Evolutionary conservation across 2,329 filamentous ascomycete genomes (phyloP), one percentile per base, ranked within the genome.

Genomic region (Macroventuria anomochaeta): DNA sequence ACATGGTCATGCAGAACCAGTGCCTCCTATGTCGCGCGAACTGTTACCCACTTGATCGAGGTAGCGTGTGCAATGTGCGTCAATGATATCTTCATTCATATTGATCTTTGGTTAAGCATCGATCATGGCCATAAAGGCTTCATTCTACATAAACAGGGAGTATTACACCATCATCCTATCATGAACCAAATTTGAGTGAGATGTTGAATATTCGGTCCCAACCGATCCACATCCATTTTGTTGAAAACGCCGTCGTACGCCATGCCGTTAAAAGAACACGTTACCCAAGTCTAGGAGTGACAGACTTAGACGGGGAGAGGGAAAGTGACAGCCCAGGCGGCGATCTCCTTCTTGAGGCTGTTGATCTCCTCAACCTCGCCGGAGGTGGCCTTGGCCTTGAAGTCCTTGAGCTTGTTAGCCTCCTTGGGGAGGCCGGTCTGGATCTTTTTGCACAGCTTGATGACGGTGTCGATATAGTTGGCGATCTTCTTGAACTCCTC

Each of bases 391-490:
- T 91, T 93, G 75, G 86, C 87, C 85, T 93, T 96, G 89, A 99
- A 97, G 83, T 99, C 95, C 88, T 97, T 97, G 77, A 96, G 90
- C 87, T 96, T 97, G 87, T 97, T 99, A 72, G 91, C 91, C 79
- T 95, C 90, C 87, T 97, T 97, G 76, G 95, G 93, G 20, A 97
- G 85, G 61, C 83, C 81, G 55, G 75, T 82, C 83, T 97, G 95
- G 68, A 96, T 83, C 73, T 93, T 87, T 85, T 92, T 91, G 84
- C 88, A 90, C 73, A 97, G 84, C 81, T 90, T 90, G 83, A 97
- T 90, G 76, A 87, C 85, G 72, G 88, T 83, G 76, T 96, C 91
- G 68, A 97, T 96, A 83, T 96, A 97, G 65, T 80, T 76, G 62
- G 88, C 93, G 60, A 99, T 93, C 66, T 69, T 72, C 68, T 71